Percentiles rank a stretch among this genome's conserved stretches.
Conservation (phyloP, 2,329 filamentous ascomycete species). For the Penicillium sp. region DNA sequence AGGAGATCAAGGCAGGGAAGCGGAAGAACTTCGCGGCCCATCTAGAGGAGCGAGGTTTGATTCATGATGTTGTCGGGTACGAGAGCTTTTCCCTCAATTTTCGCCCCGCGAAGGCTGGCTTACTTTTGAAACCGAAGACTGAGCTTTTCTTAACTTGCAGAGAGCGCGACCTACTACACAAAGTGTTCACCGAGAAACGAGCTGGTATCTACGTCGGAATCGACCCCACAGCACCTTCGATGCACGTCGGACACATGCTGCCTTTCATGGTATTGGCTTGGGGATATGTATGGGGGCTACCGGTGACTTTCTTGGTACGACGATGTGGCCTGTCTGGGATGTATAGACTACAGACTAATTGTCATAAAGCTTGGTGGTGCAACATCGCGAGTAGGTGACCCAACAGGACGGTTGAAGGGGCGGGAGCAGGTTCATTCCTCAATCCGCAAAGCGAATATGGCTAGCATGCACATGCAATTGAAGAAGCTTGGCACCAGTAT, state of each 20-base stretch:
- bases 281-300: slow-evolving; percentile 54
- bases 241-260: slow-evolving; percentile 56
- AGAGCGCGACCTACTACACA: slow-evolving; percentile 48
- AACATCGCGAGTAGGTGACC: slow-evolving; percentile 53
- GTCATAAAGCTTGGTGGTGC: slow-evolving; percentile 49
- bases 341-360: slow-evolving; percentile 21
- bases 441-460: slow-evolving; percentile 51
- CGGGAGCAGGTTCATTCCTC: slow-evolving; percentile 44
- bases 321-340: not conserved
- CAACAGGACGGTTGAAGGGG: slow-evolving; percentile 48
- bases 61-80: slow-evolving; percentile 54
- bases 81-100: slow-evolving; percentile 14
- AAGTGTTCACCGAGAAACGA: slow-evolving; percentile 50
- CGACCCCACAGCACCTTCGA: slow-evolving; percentile 54
- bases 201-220: slow-evolving; percentile 54
- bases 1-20: slow-evolving; percentile 49
- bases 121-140: not conserved
- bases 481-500: slow-evolving; percentile 74
- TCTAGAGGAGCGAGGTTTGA: slow-evolving; percentile 51
- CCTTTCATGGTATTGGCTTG: slow-evolving; percentile 56
- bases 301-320: slow-evolving; percentile 50
- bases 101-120: not conserved
- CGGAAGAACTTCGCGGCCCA: slow-evolving; percentile 49
- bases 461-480: slow-evolving; percentile 54
- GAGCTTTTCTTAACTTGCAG: slow-evolving; percentile 29